Conservation (phyloP, 2,329 filamentous ascomycete species). For the Phoma sp. region DNA sequence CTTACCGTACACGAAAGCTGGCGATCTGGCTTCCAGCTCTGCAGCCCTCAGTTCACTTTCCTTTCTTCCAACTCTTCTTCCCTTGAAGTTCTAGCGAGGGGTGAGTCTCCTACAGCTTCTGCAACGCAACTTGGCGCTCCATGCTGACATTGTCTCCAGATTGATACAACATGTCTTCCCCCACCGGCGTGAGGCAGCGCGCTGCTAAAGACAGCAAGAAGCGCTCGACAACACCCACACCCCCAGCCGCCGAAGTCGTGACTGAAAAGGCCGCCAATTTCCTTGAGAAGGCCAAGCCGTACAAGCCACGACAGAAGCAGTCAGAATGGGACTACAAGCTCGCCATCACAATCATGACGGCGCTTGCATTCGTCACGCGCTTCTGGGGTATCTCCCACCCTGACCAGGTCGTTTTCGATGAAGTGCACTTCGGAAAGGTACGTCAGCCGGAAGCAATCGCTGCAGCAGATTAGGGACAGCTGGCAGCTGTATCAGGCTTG, state of each 20-base stretch:
- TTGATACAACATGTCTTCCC: slow-evolving; percentile 48
- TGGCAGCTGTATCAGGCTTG: not conserved
- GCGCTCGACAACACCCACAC: slow-evolving; percentile 45
- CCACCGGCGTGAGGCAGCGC: slow-evolving; percentile 48
- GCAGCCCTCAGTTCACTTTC: slow-evolving; percentile 25
- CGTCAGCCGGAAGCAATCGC: slow-evolving; percentile 26
- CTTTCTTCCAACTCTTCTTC: slow-evolving; percentile 21
- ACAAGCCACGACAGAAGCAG: slow-evolving; percentile 44
- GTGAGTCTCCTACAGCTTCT: slow-evolving; percentile 23
- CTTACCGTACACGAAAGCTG: slow-evolving; percentile 23
- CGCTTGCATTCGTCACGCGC: slow-evolving; percentile 84
- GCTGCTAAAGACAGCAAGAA: slow-evolving; percentile 47
- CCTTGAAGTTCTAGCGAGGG: slow-evolving; percentile 23
- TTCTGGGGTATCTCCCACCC: slow-evolving; percentile 98
- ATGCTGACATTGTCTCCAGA: slow-evolving; percentile 31
- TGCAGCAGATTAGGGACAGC: not conserved
- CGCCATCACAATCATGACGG: slow-evolving; percentile 76
- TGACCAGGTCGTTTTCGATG: slow-evolving; percentile 96
- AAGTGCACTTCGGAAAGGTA: slow-evolving; percentile 99
- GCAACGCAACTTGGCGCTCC: not conserved
- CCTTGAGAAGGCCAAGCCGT: slow-evolving; percentile 43
- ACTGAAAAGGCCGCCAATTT: slow-evolving; percentile 38
- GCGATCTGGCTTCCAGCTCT: slow-evolving; percentile 30
- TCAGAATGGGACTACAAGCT: slow-evolving; percentile 87
- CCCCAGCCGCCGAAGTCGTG: slow-evolving; percentile 30